A percentile compares a stretch with the other conserved stretches of the same genome.
Evolutionary conservation across 2,329 filamentous ascomycete species (phyloP).

Genomic region (Onygenales sp.): DNA sequence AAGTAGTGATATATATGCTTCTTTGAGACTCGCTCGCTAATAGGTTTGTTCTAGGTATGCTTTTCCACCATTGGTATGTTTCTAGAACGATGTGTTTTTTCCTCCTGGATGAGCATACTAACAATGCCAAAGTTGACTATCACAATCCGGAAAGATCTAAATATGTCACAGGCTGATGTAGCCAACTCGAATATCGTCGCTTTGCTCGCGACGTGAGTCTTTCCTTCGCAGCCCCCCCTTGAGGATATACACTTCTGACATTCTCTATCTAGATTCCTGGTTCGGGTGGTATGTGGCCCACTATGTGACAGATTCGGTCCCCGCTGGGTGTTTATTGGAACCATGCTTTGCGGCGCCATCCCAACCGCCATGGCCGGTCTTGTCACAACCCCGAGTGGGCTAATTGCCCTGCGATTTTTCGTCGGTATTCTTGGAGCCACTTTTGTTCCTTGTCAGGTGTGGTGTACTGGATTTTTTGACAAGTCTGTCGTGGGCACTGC

Average conservation of each 20-base stretch:
- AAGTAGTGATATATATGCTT: constrained; percentile 14
- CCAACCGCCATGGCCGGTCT: constrained; percentile 76
- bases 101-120: constrained; percentile 9
- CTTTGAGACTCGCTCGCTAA: not conserved
- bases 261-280: constrained; percentile 46
- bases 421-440: constrained; percentile 35
- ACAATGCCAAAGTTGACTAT: constrained; percentile 46
- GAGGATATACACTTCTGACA: not conserved
- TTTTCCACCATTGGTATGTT: constrained; percentile 69
- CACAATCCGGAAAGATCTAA: constrained; percentile 70
- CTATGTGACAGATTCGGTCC: constrained; percentile 80
- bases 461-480: constrained; percentile 88
- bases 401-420: constrained; percentile 36
- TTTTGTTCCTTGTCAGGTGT: constrained; percentile 64
- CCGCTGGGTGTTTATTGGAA: constrained; percentile 66
- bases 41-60: constrained; percentile 53
- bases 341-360: constrained; percentile 67
- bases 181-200: constrained; percentile 89
- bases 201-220: constrained; percentile 54
- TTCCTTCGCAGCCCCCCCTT: not conserved
- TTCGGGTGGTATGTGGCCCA: constrained; percentile 69
- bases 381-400: constrained; percentile 52
- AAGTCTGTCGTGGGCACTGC: constrained; percentile 84
- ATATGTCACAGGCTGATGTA: constrained; percentile 60
- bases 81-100: constrained; percentile 4